Evolutionary conservation across 1,284 basidiomycete genomes (phyloP), one percentile per base, ranked within the genome.

Genomic region (Wolfiporia cocos): DNA sequence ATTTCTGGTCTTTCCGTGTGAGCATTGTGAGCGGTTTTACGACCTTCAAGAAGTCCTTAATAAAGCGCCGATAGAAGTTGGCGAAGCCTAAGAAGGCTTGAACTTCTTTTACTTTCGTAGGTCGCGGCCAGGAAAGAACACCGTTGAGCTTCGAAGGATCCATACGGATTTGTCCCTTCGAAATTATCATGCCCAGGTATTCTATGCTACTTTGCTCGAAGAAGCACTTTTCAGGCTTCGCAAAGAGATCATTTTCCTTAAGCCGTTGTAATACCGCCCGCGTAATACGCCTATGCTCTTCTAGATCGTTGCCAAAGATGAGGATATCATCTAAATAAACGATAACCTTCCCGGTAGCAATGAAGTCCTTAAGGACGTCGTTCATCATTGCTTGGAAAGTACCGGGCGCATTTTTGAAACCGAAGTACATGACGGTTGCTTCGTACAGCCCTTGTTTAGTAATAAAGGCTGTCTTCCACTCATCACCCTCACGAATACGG

Each of bases 121-220:
- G 68, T 0, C 19, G 17, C 0, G 63, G 63, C 71, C 71, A 74
- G 0, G 41, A n/a, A 0, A 22, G 7, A 9, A 73, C 52, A 0
- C 56, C 54, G 0, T 56, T 6, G 0, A 73, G 43, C 43, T 74
- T 74, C 0, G 39, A 39, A 0, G 53, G 49, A 30, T 68, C 62
- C 66, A 73, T 70, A 0, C 26, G 7, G 1, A 71, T 28, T 0
- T 54, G 47, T 1, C 53, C 44, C 22, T 49, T 15, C 0, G 30
- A 26, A 2, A 73, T 44, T 21, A 67, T 52, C 28, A 66, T 51
- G 0, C 72, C 69, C 0, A 76, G 51, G 47, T 65, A 75, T 10
- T 68, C 58, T 0, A 63, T 50, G 18, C 52, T n/a, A 0, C 7
- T 2, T 1, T 39, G 10, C 2, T 57, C 39, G 42, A 71, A 73